Base-by-base conservation (phyloP, 176 grass and related monocot species). In the Microstegium vimineum region DNA sequence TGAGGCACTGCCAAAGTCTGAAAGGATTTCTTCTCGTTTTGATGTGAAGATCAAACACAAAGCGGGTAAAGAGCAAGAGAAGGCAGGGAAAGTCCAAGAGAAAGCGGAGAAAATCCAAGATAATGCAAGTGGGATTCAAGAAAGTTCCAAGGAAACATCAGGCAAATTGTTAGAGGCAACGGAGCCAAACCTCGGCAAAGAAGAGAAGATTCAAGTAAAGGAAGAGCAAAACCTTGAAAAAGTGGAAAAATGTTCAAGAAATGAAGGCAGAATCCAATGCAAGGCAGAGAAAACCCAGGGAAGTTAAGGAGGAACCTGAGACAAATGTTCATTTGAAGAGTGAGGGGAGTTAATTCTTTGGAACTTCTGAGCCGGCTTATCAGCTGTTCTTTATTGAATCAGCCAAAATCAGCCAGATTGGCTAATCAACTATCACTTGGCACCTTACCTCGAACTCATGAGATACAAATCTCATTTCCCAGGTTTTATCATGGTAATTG, bases 21-120 rank as follows among this genome's bases (percentile, higher is more conserved):
- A 82, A 61, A 78, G 6, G 59, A 1, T 78, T 67, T 73, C n/a
- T n/a, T n/a, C 88, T 34, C 47, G 16, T 74, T 51, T 67, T 45
- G 79, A 90, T 67, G 60, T 76, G 65, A 86, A 83, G 70, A 74
- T 86, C 38, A 86, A 83, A 18, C 84, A 62, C 41, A 83, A 52
- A 51, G 6, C 1, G 0, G 79, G 2, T 18, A 78, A 69, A 79
- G 74, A 79, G 62, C 73, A 86, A 62, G 74, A 82, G 6, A 86
- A 74, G 22, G 8, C 34, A 72, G 72, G 12, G 41, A 62, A 80
- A 28, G 31, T 81, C 10, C 45, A 54, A 62, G 47, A 69, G 49
- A 66, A 81, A 34, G 62, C 25, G 49, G 87, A 41, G 26, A 60
- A 79, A 32, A 47, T 32, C 37, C 61, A 75, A 51, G 82, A 33